Evolutionary conservation across 129 eudicot species (phyloP).

Genomic region (Logfia minima): DNA sequence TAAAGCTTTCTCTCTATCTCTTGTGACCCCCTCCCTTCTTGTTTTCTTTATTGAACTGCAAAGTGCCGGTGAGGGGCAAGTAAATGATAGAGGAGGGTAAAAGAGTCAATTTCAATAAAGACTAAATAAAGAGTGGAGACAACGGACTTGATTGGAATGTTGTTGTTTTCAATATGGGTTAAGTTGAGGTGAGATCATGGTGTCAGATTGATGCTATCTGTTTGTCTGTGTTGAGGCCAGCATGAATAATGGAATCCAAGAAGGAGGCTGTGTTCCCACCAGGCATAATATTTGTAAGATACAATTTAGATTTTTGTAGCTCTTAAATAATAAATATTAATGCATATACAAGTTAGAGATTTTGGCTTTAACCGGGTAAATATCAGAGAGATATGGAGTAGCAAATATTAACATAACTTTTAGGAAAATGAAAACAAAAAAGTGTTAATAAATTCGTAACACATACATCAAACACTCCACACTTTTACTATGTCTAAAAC

Average conservation of each 20-base stretch:
- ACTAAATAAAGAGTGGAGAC: conserved; percentile 36
- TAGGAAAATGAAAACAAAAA: too few relatives aligned
- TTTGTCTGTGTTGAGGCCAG: conserved; percentile 37
- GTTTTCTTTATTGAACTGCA: conserved; percentile 32
- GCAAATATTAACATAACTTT: too few relatives aligned
- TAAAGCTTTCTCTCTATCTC: conserved; percentile 29
- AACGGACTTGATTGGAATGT: conserved; percentile 38
- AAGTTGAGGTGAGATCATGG: conserved; percentile 40
- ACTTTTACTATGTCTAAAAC: too few relatives aligned
- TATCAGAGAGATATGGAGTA: too few relatives aligned
- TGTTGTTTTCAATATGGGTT: conserved; percentile 44
- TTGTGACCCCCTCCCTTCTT: conserved; percentile 27
- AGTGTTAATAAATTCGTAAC: too few relatives aligned
- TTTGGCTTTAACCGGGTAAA: too few relatives aligned
- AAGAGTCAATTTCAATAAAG: conserved; percentile 22
- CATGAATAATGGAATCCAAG: conserved; percentile 47
- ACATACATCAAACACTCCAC: too few relatives aligned
- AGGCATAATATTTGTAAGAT: background rate
- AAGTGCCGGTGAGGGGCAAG: conserved; percentile 16
- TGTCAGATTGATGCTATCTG: conserved; percentile 40
- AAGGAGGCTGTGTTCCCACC: conserved; percentile 35
- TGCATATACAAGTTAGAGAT: too few relatives aligned
- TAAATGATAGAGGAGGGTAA: conserved; percentile 25
- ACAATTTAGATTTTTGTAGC: too few relatives aligned
- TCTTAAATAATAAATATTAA: too few relatives aligned